A percentile compares a stretch with the other conserved stretches of the same genome.
Evolutionary conservation across 345 rosid genomes (phyloP).

Genomic region (Gossypium australe): DNA sequence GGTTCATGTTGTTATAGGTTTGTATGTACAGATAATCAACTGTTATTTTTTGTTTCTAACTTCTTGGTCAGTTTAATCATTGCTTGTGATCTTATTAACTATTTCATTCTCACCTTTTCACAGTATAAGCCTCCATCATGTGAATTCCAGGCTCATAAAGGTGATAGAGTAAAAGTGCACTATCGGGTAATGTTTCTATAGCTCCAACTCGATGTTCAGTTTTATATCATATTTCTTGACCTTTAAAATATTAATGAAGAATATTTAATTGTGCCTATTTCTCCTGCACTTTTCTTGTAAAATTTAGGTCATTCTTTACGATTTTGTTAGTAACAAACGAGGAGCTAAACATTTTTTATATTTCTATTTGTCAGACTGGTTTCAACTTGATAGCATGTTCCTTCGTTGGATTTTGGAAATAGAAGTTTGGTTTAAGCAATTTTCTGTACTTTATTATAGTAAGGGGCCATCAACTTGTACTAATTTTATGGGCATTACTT

Average conservation of each 20-base stretch:
- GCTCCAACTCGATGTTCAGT: constrained; percentile 7
- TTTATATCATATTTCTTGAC: background rate
- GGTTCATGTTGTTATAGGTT: background rate
- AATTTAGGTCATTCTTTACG: background rate
- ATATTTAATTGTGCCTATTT: background rate
- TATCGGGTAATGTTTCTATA: constrained; percentile 54
- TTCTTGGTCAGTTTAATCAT: background rate
- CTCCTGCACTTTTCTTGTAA: background rate
- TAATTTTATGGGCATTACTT: background rate
- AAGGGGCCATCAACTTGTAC: no score
- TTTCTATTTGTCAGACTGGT: background rate
- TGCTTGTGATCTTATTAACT: background rate
- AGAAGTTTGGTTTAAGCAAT: background rate
- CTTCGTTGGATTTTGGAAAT: background rate
- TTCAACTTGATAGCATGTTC: background rate
- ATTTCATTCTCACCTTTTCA: background rate
- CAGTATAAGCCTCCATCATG: constrained; percentile 72
- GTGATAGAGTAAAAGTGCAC: constrained; percentile 78
- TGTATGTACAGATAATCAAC: no score
- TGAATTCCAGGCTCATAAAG: constrained; percentile 85
- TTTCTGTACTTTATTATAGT: background rate
- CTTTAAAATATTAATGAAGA: no score
- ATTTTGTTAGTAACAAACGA: background rate
- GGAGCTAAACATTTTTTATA: background rate
- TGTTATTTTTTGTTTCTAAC: background rate